Evolutionary conservation across 1,284 basidiomycete genomes (phyloP), one percentile per base, ranked within the genome.

Genomic region (Ganoderma multipileum): DNA sequence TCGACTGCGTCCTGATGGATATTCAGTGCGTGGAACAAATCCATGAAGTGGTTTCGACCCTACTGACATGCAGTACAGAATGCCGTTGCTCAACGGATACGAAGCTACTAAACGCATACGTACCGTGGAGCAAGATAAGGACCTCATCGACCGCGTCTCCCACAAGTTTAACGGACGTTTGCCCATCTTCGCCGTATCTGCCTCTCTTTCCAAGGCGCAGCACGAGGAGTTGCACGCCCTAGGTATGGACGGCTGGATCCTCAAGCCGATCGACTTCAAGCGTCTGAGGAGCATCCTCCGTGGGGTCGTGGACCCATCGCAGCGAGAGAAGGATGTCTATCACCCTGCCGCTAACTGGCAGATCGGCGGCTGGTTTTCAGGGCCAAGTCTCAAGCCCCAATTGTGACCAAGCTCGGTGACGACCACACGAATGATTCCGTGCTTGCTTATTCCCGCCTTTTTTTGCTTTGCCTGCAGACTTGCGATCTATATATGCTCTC

Each of bases 161-260:
- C 83, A 87, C 68, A 77, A 81, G 23, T 80, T 93, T 23, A 93
- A 94, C 75, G 88, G 86, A 0, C 86, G 93, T 6, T 89, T 95
- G 58, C 94, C 94, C 2, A 93, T 95, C 66, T 91, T 96, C 73
- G 94, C 93, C 4, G 93, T 96, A 4, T 94, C 92, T 12, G 94
- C 94, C 0, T 94, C 93, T 4, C 81, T 95, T 30, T 81, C 84
- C 44, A 91, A 94, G 73, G 80, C 82, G 33, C 90, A 94, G 77
- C 83, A 89, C 2, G 80, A 84, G 0, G 86, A 91, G 68, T 83
- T 95, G 69, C 80, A 82, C 6, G 79, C 83, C 28, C 82, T 86
- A 57, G 89, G 94, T 57, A 88, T 95, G 80, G 94, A 95, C 76
- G 94, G 94, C 11, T 95, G 93, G 93, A 87, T 95, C n/a, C 80